Evolutionary conservation across 2,329 filamentous ascomycete genomes (phyloP), one percentile per base, ranked within the genome.

Genomic region (Epicoccum sorghinum): DNA sequence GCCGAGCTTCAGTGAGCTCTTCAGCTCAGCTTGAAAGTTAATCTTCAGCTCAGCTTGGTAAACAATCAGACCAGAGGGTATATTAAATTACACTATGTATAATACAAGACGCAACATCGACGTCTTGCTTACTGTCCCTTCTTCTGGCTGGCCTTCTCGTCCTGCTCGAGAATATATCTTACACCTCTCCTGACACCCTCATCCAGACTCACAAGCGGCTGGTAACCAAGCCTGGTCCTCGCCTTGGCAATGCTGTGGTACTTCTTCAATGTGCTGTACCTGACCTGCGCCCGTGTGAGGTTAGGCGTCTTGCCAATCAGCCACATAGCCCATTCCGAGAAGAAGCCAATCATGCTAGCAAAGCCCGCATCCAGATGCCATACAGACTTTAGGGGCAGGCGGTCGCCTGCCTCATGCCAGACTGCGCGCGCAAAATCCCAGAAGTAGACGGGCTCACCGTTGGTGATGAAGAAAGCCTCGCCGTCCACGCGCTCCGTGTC

Each of bases 231-330:
- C 62, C 89, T 79, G 64, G 73, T 79, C 80, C 86, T 89, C 52
- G 89, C 89, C 82, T 93, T 93, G 55, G 79, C 78, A 70, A 91
- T 91, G 76, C 86, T 86, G 75, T 89, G 91, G 76, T 91, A 93
- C 52, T 89, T 81, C 52, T 86, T 89, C 86, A 91, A 89, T 71
- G 83, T 87, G 68, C 85, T 86, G 72, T 88, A 90, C 61, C 83
- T 78, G 57, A 89, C 78, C 61, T 80, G 75, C 52, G 76, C 73
- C 54, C 75, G 62, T 9, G 77, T 79, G 61, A 82, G 49, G 43
- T 78, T 80, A 13, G 79, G 79, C 59, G 72, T 78, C 61, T 69
- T 71, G 7, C 78, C 78, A 29, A 78, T 41, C 7, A 75, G 46
- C 75, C 78, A 79, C 61, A 77, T 80, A 3, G 77, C 58, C 67